These are phyloP conservation scores for Sechiopsis laciniata DNA, from an alignment of 306 rosid genomes.

Conservation along the genomic window DNA sequence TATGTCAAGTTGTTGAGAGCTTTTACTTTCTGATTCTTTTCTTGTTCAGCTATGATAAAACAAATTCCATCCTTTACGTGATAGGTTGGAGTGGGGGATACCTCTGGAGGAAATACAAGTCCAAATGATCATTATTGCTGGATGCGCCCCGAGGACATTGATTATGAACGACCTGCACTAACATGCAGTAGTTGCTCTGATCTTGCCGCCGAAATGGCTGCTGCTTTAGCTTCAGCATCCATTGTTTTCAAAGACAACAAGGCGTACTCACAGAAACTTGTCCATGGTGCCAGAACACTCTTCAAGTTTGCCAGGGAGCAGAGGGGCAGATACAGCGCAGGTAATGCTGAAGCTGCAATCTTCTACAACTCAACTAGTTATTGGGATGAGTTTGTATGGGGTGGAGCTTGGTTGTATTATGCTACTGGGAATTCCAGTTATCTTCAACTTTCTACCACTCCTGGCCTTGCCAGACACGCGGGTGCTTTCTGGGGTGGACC, in stretches of 20 bases:
- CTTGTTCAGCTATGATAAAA: not conserved
- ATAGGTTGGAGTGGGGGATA: slow-evolving; percentile 79
- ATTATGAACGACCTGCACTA: slow-evolving; percentile 63
- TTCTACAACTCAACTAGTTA: slow-evolving; percentile 81
- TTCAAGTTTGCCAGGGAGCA: slow-evolving; percentile 57
- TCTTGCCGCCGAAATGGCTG: slow-evolving; percentile 96
- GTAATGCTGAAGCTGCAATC: slow-evolving; percentile 52
- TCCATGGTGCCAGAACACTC: slow-evolving; percentile 86
- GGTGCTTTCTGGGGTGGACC: slow-evolving; percentile 99
- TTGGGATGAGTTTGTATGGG: slow-evolving; percentile 94
- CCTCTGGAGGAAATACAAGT: slow-evolving; percentile 64
- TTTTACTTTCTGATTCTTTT: not conserved
- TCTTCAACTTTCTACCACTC: slow-evolving; percentile 77
- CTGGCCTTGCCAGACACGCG: slow-evolving; percentile 83
- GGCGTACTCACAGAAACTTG: slow-evolving; percentile 90
- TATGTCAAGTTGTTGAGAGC: not conserved
- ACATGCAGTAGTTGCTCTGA: slow-evolving; percentile 61
- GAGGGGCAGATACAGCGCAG: slow-evolving; percentile 73
- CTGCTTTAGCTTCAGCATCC: slow-evolving; percentile 87
- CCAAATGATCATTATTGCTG: slow-evolving; percentile 95
- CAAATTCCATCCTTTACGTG: not conserved
- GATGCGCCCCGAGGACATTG: slow-evolving; percentile 99
- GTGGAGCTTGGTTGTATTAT: slow-evolving; percentile 96
- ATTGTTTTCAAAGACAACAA: slow-evolving; percentile 97
- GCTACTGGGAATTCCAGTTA: slow-evolving; percentile 88